Evolutionary conservation across 108 stramenopile species (phyloP).

Genomic region (Tribonema minus): DNA sequence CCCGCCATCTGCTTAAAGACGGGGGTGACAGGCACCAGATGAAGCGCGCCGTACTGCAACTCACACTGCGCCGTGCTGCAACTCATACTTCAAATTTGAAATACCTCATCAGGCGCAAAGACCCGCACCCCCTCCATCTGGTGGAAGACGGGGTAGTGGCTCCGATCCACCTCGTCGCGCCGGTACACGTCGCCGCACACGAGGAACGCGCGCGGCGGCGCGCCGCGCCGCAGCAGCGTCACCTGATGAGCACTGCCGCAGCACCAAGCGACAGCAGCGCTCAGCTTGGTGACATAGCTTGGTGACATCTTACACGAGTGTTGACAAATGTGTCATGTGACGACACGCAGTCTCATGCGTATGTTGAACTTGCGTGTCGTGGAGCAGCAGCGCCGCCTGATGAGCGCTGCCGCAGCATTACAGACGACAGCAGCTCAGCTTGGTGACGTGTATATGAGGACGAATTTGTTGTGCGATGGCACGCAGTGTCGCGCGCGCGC

Average conservation of each 20-base stretch:
- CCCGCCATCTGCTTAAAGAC: constrained; percentile 97
- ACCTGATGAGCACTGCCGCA: constrained; percentile 73
- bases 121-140: constrained; percentile 93
- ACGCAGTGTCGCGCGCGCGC: too few species aligned
- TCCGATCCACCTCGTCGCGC: constrained; percentile 87
- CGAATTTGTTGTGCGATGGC: too few species aligned
- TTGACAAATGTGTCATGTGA: too few species aligned
- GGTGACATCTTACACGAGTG: too few species aligned
- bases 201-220: constrained; percentile 63
- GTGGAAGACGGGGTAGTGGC: constrained; percentile 92
- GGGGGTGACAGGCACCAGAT: too few species aligned
- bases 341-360: too few species aligned
- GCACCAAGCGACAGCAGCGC: too few species aligned
- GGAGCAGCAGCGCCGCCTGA: not conserved
- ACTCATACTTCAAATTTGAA: too few species aligned
- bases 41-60: too few species aligned
- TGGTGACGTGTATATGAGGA: too few species aligned
- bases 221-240: constrained; percentile 68
- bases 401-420: not conserved
- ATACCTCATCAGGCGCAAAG: constrained; percentile 43
- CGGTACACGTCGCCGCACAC: constrained; percentile 89
- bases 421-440: not conserved
- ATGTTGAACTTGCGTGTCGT: not conserved
- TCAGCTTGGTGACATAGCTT: too few species aligned
- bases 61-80: too few species aligned